Conservation (phyloP, 2,329 filamentous ascomycete species). For the Colletotrichum sp. region DNA sequence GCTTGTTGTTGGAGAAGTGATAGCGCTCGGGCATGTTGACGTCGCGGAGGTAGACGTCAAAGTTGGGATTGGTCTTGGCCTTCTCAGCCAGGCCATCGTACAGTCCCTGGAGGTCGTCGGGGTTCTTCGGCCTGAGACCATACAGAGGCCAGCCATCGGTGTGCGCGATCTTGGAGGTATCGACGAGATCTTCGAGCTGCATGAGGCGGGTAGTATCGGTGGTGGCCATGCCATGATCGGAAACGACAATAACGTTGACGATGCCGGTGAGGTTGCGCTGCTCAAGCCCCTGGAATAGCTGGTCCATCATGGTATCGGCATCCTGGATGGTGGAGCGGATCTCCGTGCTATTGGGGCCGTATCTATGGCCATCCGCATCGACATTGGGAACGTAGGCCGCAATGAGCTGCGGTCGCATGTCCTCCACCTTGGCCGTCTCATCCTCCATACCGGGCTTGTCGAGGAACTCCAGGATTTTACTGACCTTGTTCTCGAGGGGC, state of each 20-base stretch:
- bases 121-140: conserved; percentile 81
- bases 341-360: conserved; percentile 94
- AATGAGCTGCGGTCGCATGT: conserved; percentile 84
- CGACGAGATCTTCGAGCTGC: conserved; percentile 88
- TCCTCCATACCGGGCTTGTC: conserved; percentile 80
- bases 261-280: conserved; percentile 84
- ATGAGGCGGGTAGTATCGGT: conserved; percentile 82
- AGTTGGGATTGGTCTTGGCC: conserved; percentile 66
- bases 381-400: conserved; percentile 95
- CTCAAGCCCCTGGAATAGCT: conserved; percentile 78
- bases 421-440: conserved; percentile 48
- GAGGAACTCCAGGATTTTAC: conserved; percentile 80
- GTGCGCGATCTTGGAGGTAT: conserved; percentile 78
- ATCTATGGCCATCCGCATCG: conserved; percentile 84
- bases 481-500: conserved; percentile 74
- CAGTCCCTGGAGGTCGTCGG: conserved; percentile 68
- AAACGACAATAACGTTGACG: conserved; percentile 95
- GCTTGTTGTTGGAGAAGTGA: conserved; percentile 85
- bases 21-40: conserved; percentile 90
- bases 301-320: conserved; percentile 84
- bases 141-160: conserved; percentile 94
- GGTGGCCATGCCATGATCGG: conserved; percentile 97
- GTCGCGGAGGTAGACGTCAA: conserved; percentile 88
- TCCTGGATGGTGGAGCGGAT: conserved; percentile 77
- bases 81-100: conserved; percentile 67